These are phyloP conservation scores for Neoboletus magnificus DNA, from an alignment of 768 basidiomycete species.

Conservation along the genomic window DNA sequence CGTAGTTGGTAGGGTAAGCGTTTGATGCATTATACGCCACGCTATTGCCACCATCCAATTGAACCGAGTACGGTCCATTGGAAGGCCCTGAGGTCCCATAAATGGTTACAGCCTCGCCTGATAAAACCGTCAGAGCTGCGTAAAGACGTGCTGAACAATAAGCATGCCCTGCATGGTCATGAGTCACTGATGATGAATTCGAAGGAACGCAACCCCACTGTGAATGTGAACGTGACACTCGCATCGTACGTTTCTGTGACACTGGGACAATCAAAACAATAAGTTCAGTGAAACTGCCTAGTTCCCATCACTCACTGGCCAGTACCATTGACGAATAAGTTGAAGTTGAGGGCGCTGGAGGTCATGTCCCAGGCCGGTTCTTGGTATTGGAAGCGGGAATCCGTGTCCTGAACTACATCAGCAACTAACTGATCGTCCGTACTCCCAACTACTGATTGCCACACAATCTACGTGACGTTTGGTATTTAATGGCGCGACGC, in stretches of 20 bases:
- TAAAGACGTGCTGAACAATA: not conserved
- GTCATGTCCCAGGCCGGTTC: constrained; percentile 36
- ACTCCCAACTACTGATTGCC: constrained; percentile 29
- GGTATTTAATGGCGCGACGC: not conserved
- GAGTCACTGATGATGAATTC: constrained; percentile 1
- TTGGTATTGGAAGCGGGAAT: constrained; percentile 39
- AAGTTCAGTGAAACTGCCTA: not conserved
- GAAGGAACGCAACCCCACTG: constrained; percentile 27
- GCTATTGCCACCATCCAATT: constrained; percentile 34
- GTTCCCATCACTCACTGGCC: constrained; percentile 35
- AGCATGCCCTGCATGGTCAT: constrained; percentile 20
- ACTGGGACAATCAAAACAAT: constrained; percentile 19
- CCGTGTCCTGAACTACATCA: constrained; percentile 34
- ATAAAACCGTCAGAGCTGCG: not conserved
- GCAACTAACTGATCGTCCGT: constrained; percentile 7
- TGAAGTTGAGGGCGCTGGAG: constrained; percentile 29
- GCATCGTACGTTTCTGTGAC: constrained; percentile 34
- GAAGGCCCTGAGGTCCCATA: constrained; percentile 42
- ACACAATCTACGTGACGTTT: constrained; percentile 20
- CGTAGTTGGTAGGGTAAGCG: constrained; percentile 19
- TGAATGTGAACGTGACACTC: constrained; percentile 38
- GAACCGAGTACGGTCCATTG: constrained; percentile 34
- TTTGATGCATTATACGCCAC: constrained; percentile 20
- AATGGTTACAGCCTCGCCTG: constrained; percentile 43
- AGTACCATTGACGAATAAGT: constrained; percentile 39